Conservation (phyloP, 495 filamentous ascomycete genomes). For the Viridothelium virens region DNA sequence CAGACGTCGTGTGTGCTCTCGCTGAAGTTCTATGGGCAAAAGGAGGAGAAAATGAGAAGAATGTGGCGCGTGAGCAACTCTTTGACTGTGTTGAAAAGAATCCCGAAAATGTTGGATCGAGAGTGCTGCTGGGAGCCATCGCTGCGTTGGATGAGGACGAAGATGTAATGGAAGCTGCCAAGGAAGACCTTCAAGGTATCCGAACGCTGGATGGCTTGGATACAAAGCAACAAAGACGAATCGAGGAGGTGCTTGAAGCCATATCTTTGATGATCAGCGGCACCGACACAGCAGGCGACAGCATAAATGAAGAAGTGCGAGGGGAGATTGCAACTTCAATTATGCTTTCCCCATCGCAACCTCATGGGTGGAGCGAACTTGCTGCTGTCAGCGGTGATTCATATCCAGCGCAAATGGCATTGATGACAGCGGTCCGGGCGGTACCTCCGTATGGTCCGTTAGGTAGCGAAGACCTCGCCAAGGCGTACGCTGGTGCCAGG, state of each 20-base stretch:
- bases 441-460: slow-evolving; percentile 63
- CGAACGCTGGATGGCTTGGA: slow-evolving; percentile 53
- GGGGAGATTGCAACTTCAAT: slow-evolving; percentile 52
- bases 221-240: slow-evolving; percentile 41
- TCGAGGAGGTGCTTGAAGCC: slow-evolving; percentile 52
- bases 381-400: slow-evolving; percentile 44
- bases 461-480: slow-evolving; percentile 58
- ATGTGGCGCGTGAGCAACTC: slow-evolving; percentile 68
- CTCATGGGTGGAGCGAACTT: slow-evolving; percentile 70
- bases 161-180: slow-evolving; percentile 72
- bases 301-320: slow-evolving; percentile 27
- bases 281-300: slow-evolving; percentile 13
- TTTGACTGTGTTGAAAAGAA: slow-evolving; percentile 66
- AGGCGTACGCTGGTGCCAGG: slow-evolving; percentile 69
- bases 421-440: slow-evolving; percentile 64
- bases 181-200: slow-evolving; percentile 64
- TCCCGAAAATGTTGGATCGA: slow-evolving; percentile 66
- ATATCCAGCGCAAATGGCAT: slow-evolving; percentile 69
- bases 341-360: slow-evolving; percentile 66
- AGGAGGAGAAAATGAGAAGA: slow-evolving; percentile 63
- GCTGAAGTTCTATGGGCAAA: slow-evolving; percentile 90
- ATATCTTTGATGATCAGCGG: slow-evolving; percentile 40
- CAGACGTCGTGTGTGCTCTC: slow-evolving; percentile 81
- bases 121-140: slow-evolving; percentile 72
- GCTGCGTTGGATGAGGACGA: slow-evolving; percentile 69